Base-by-base conservation (phyloP, 257 asterid genomes). In the Scutellaria baicalensis region DNA sequence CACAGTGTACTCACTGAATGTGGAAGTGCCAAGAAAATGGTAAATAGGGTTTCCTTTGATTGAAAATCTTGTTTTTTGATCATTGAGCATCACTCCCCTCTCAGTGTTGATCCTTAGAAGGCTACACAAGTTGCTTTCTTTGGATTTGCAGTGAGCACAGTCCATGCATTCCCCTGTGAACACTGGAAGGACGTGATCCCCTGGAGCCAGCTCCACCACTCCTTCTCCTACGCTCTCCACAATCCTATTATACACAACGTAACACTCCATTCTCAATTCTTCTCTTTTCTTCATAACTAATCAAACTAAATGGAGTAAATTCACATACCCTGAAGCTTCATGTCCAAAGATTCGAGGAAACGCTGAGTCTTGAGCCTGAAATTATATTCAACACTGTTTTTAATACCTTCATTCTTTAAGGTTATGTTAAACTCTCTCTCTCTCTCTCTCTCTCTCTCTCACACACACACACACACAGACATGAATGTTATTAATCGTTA, bases 171-270 rank as follows among this genome's bases (percentile, higher is more conserved):
- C 97, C n/a, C 97, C 97, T 0, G 95, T 91, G 78, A 91, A 91
- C 0, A 91, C 84, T 0, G 96, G 97, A 16, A 91, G 90, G 2
- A 89, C 97, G 9, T 89, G 97, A 47, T 89, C 97, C 18, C 97
- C 96, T 0, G 84, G 83, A 3, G 55, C 76, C 21, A 91, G 74
- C 3, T 84, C 96, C 0, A 86, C 84, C n/a, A 89, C 96, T 17
- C 92, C 95, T 60, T 91, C 97, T 12, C 97, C 95, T 0, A 86
- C 87, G 18, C 94, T 91, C 87, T 88, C 96, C 73, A 91, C 97
- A 74, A 91, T 82, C 77, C 96, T 88, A 54, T 7, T 88, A 54
- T 7, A 14, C 3, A 33, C 9, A 39, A 39, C n/a, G n/a, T n/a
- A n/a, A n/a, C 43, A 10, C 40, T 59, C 3, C 1, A 6, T 59